Base-by-base conservation (phyloP, 768 basidiomycete genomes). In the Xerocomus potaroensis region DNA sequence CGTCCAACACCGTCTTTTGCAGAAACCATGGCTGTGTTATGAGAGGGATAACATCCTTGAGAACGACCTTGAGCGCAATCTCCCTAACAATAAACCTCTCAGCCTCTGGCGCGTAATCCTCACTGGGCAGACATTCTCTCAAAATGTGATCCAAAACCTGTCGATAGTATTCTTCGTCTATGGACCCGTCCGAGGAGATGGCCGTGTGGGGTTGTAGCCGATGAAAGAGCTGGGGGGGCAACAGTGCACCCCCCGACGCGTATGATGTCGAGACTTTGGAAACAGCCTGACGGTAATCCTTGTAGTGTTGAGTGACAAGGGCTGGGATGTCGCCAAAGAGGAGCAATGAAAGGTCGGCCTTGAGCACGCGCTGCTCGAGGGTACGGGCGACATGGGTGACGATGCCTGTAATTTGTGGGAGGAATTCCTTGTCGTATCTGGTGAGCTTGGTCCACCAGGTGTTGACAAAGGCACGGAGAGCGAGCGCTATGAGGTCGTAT, bases 21-120 rank as follows among this genome's bases (percentile, higher is more conserved):
- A 95, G 77, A 63, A 96, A 97, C 92, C 94, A 97, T 0, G 89
- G 87, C 62, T 96, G 86, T 6, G 81, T 78, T 41, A 95, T 63
- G 54, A 79, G 82, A 24, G 83, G 83, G 21, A 86, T 59, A 21
- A 86, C 66, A 51, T 83, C 81, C 39, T 77, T 76, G 51, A 92
- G 69, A 6, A 97, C 68, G 19, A 89, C 73, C 55, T 87, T 86
- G 58, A 91, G 77, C 24, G 95, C 58, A 31, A 96, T 71, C 69
- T 98, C 95, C 47, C 91, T 81, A 33, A 89, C 68, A 48, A 97
- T 86, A 50, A 78, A 74, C n/a, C 90, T 78, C 69, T 96, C 89
- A 1, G 81, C 65, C 31, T 66, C 64, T 15, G 91, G 79, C 9
- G 77, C 76, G 62, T 83, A 91, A 60, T 96, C 91, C 48, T 89